Conservation (phyloP, 768 basidiomycete genomes). For the Agrocybe praecox region DNA sequence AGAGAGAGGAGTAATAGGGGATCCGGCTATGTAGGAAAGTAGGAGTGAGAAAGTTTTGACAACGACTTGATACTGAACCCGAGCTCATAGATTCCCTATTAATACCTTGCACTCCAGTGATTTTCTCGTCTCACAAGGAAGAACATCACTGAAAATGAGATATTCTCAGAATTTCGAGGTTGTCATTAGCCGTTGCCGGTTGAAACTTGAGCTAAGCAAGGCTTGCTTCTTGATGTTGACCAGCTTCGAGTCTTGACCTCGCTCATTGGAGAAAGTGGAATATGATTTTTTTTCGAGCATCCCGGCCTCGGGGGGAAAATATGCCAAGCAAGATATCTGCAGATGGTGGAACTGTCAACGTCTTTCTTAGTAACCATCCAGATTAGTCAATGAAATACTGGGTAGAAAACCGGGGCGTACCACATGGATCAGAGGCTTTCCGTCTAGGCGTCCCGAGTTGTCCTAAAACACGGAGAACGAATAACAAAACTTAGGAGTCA, state of each 20-base stretch:
- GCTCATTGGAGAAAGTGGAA: neutral
- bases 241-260: too few species aligned
- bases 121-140: neutral
- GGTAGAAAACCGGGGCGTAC: neutral
- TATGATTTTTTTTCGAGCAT: neutral
- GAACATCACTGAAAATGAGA: neutral
- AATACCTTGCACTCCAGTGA: neutral
- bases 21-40: neutral
- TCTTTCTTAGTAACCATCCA: neutral
- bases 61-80: neutral
- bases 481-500: too few species aligned
- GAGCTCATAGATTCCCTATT: neutral
- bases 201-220: too few species aligned
- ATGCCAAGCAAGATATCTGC: neutral
- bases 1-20: neutral
- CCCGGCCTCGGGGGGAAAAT: neutral
- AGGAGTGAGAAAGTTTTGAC: neutral
- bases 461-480: too few species aligned
- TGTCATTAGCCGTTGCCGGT: neutral
- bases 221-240: too few species aligned
- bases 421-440: too few species aligned
- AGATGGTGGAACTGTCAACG: neutral
- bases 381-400: neutral
- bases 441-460: too few species aligned
- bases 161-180: neutral